phyloP scores from a whole-genome alignment of 2,329 filamentous ascomycete genomes.

The Didymella glomerata region DNA sequence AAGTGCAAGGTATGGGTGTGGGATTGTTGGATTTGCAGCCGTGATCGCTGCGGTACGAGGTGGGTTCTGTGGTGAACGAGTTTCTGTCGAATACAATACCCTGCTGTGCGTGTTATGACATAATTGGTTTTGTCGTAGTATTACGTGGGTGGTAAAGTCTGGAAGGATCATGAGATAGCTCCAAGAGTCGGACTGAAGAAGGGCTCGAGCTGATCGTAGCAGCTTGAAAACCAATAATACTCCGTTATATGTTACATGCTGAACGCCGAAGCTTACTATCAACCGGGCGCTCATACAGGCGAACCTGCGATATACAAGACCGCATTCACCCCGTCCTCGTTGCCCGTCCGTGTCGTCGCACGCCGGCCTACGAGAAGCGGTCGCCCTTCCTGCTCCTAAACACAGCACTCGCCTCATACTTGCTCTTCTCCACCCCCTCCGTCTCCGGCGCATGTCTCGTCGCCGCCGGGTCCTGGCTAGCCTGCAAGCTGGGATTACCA shows the following conservation, averaged over 20 bases:
- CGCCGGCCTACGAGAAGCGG: conserved; percentile 65
- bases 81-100: no score
- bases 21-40: no score
- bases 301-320: neutral
- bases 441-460: conserved; percentile 78
- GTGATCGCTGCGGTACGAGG: no score
- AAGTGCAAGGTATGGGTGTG: no score
- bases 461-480: conserved; percentile 80
- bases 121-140: no score
- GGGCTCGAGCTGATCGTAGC: no score
- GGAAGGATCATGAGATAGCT: no score
- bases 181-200: no score
- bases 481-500: conserved; percentile 73
- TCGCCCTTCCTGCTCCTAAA: conserved; percentile 85
- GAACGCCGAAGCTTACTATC: neutral
- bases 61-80: no score
- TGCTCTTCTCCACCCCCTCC: conserved; percentile 80
- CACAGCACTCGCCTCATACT: conserved; percentile 82
- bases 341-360: neutral
- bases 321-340: neutral
- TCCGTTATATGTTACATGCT: conserved; percentile 7
- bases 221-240: neutral
- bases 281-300: neutral
- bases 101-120: no score
- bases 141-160: no score